Percentiles rank a stretch among this genome's conserved stretches.
Conservation (phyloP, 2,329 filamentous ascomycete genomes). For the Ustilaginoidea virens region DNA sequence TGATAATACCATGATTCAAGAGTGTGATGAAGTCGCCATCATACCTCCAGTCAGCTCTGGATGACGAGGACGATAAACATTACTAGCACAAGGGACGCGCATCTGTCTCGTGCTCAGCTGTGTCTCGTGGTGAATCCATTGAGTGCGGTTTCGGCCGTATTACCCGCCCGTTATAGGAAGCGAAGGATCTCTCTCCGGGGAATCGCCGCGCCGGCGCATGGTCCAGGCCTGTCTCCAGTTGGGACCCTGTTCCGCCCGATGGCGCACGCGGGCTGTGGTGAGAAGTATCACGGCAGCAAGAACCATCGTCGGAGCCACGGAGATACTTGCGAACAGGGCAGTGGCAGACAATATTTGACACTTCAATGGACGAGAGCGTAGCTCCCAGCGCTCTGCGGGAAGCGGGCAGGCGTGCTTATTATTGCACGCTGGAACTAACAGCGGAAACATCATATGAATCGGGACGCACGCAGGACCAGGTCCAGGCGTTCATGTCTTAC, state of each 20-base stretch:
- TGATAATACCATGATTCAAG: constrained; percentile 38
- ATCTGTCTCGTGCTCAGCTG: no score
- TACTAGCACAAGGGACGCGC: no score
- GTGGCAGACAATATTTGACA: constrained; percentile 21
- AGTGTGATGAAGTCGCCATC: constrained; percentile 72
- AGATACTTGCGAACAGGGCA: constrained; percentile 13
- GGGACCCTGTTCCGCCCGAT: constrained; percentile 9
- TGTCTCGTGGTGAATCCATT: no score
- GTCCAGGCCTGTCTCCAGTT: constrained; percentile 8
- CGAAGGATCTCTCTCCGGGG: constrained; percentile 13
- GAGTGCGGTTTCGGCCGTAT: no score
- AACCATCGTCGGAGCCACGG: constrained; percentile 14
- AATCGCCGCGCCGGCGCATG: constrained; percentile 4
- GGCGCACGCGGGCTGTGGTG: constrained; percentile 9
- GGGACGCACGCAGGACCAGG: constrained; percentile 38
- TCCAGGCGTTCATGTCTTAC: constrained; percentile 18
- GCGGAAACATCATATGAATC: constrained; percentile 27
- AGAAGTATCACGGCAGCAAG: constrained; percentile 11
- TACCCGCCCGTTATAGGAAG: no score
- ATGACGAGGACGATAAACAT: constrained; percentile 21
- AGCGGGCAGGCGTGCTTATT: constrained; percentile 36
- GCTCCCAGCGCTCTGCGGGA: constrained; percentile 25
- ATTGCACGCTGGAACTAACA: constrained; percentile 35
- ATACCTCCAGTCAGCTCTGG: constrained; percentile 83
- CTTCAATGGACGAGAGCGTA: constrained; percentile 20